Conservation (phyloP, 2,329 filamentous ascomycete genomes). For the Phyllosticta citrichinensis region DNA sequence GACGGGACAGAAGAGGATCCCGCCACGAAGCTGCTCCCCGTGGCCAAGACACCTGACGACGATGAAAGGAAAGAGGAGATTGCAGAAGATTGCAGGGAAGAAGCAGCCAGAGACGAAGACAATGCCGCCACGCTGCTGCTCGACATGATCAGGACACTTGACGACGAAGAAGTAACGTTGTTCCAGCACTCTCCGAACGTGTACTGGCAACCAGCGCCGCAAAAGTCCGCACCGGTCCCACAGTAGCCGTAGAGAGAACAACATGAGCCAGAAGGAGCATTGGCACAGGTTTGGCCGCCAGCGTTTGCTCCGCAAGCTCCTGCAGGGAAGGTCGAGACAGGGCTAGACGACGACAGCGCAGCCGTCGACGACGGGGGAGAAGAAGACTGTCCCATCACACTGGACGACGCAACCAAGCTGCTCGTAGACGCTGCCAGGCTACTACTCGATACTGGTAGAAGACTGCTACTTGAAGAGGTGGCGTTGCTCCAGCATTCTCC, state of each 20-base stretch:
- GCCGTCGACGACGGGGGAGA: background rate
- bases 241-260: conserved; percentile 2
- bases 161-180: background rate
- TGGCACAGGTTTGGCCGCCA: background rate
- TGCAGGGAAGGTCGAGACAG: background rate
- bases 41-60: background rate
- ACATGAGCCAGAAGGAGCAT: background rate
- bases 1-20: background rate
- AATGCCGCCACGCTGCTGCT: background rate
- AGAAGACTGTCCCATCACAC: background rate
- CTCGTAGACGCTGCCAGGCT: background rate
- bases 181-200: conserved; percentile 26
- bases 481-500: conserved; percentile 1
- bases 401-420: background rate
- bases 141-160: background rate
- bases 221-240: conserved; percentile 19
- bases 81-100: background rate
- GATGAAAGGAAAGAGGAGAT: background rate
- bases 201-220: conserved; percentile 28
- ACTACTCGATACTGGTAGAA: background rate
- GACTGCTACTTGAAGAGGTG: background rate
- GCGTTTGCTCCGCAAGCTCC: background rate
- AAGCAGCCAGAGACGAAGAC: too few relatives aligned
- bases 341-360: background rate
- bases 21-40: background rate